These are phyloP conservation scores for Wallacemonas sp. DNA, from an alignment of 208 protist species.

Conservation along the genomic window DNA sequence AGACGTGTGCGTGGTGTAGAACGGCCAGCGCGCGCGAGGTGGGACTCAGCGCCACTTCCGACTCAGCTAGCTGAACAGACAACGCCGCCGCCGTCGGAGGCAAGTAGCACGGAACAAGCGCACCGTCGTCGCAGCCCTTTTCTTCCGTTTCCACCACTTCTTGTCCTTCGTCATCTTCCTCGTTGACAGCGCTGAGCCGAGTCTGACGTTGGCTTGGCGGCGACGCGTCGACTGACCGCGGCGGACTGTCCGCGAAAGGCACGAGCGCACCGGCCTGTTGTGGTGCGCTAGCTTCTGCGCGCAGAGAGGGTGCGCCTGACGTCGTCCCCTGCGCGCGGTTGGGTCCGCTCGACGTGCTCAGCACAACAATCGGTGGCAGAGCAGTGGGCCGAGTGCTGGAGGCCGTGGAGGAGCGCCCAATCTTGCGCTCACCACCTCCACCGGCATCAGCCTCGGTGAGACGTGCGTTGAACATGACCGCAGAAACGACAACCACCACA, in stretches of 20 bases:
- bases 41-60: neutral
- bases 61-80: neutral
- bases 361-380: neutral
- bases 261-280: no score
- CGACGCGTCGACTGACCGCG: no score
- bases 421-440: neutral
- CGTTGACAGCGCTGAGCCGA: no score
- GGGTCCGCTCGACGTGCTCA: no score
- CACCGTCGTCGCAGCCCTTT: neutral
- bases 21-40: neutral
- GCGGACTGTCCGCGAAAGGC: no score
- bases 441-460: neutral
- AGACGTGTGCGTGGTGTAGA: slow-evolving; percentile 6
- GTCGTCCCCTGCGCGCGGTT: no score
- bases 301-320: no score
- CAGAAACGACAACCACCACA: no score
- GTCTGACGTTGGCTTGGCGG: no score
- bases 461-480: neutral
- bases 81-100: neutral
- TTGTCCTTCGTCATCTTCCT: neutral
- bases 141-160: neutral
- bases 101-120: neutral
- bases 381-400: neutral
- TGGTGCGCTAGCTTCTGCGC: no score
- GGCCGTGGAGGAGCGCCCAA: neutral